Percentiles rank a stretch among this genome's conserved stretches.
Evolutionary conservation across 2,329 filamentous ascomycete species (phyloP).

Genomic region (Pseudonectria buxi): DNA sequence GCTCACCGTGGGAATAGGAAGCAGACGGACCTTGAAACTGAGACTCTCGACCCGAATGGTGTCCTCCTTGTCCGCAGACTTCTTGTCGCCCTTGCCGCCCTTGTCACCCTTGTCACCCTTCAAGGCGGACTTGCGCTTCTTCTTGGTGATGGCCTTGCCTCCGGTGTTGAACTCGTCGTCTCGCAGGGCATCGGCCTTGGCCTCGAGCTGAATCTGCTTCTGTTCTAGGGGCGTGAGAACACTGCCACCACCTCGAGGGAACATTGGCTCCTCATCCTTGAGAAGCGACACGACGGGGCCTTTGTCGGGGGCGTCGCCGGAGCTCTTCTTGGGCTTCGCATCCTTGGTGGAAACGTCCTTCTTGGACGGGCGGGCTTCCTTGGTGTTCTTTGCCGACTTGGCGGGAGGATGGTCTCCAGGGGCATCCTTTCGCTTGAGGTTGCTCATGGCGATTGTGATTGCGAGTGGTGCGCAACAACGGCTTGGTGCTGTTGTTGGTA

Average conservation of each 20-base stretch:
- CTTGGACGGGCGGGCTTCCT: constrained; percentile 43
- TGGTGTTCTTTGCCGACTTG: constrained; percentile 41
- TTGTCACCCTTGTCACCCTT: constrained; percentile 49
- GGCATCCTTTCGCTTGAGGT: constrained; percentile 52
- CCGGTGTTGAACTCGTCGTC: constrained; percentile 63
- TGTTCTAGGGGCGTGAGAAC: constrained; percentile 88
- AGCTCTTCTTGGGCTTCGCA: constrained; percentile 24
- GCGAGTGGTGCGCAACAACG: constrained; percentile 13
- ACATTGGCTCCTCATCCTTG: constrained; percentile 79
- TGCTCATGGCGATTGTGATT: constrained; percentile 41
- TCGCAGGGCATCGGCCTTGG: constrained; percentile 83
- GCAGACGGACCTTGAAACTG: constrained; percentile 67
- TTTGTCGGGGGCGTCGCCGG: constrained; percentile 23
- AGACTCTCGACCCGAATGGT: constrained; percentile 74
- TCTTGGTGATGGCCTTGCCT: constrained; percentile 41
- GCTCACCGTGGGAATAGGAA: neutral
- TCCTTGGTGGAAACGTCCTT: constrained; percentile 27
- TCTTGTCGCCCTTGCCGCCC: constrained; percentile 43
- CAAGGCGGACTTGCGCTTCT: constrained; percentile 48
- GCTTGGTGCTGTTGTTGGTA: constrained; percentile 9
- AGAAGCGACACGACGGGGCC: constrained; percentile 38
- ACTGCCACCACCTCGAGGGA: constrained; percentile 87
- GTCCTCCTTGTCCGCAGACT: constrained; percentile 36
- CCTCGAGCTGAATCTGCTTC: constrained; percentile 92
- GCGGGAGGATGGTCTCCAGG: constrained; percentile 43